Percentiles rank a stretch among this genome's conserved stretches.
Conservation (phyloP, 73 alveolate species). For the Tetrahymena malaccensis region DNA sequence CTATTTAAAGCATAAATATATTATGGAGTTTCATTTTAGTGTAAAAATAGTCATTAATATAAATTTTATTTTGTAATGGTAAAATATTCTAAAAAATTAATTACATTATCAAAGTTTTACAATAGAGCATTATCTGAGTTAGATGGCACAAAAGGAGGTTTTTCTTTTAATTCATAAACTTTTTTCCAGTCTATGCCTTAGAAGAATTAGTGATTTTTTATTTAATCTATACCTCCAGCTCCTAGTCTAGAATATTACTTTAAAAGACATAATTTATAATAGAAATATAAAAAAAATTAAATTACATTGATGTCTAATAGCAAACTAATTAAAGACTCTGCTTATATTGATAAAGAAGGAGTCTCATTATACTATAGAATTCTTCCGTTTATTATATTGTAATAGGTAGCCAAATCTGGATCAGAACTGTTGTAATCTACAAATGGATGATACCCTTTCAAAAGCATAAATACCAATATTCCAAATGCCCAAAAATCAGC, state of each 20-base stretch:
- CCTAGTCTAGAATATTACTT: not conserved
- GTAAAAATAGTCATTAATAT: too few relatives aligned
- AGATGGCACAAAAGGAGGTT: not conserved
- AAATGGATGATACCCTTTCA: not conserved
- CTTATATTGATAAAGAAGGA: not conserved
- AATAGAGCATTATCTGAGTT: not conserved
- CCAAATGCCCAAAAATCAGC: not conserved
- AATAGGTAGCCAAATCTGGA: not conserved
- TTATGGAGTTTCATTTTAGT: not conserved
- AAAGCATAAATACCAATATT: not conserved
- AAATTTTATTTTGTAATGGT: too few relatives aligned
- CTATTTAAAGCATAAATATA: not conserved
- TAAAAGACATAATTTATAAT: not conserved
- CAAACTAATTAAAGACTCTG: not conserved
- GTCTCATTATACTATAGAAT: not conserved
- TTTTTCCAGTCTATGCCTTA: not conserved
- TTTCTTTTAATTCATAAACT: not conserved
- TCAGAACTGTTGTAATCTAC: not conserved
- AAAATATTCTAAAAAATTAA: not conserved
- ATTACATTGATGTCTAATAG: not conserved
- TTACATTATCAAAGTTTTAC: not conserved
- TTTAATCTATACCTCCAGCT: not conserved
- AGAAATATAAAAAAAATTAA: not conserved
- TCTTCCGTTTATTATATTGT: not conserved
- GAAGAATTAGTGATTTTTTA: not conserved